Evolutionary conservation across 2,329 filamentous ascomycete species (phyloP).

Genomic region (Ophiostoma perfectum): DNA sequence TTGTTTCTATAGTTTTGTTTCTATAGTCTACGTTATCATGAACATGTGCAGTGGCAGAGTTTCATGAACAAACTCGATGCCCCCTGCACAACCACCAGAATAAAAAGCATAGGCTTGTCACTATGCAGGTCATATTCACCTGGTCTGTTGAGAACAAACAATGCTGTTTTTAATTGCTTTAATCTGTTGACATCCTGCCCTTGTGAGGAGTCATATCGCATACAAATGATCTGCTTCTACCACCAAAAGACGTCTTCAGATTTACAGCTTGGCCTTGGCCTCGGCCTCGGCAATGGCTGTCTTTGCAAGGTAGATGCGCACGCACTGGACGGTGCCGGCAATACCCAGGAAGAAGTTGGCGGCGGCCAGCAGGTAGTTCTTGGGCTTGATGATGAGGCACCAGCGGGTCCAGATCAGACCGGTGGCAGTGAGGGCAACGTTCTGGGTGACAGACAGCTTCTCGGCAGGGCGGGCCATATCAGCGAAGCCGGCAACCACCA

Average conservation of each 20-base stretch:
- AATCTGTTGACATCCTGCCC: neutral
- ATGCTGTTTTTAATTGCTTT: neutral
- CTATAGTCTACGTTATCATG: too few relatives aligned
- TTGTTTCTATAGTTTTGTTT: too few relatives aligned
- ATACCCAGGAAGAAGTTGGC: conserved; percentile 97
- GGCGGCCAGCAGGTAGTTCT: conserved; percentile 87
- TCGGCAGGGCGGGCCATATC: conserved; percentile 89
- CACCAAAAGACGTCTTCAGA: neutral
- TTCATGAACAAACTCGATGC: neutral
- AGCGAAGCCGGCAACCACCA: conserved; percentile 86
- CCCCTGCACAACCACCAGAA: neutral
- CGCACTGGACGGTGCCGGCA: conserved; percentile 77
- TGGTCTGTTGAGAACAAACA: too few relatives aligned
- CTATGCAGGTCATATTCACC: too few relatives aligned
- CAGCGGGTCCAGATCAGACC: conserved; percentile 97
- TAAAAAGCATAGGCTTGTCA: neutral
- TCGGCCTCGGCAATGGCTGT: neutral
- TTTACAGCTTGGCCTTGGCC: neutral
- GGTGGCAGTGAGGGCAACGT: conserved; percentile 81
- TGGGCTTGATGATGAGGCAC: conserved; percentile 95
- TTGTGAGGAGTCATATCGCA: neutral
- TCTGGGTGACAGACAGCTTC: conserved; percentile 89
- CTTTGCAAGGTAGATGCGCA: conserved; percentile 58
- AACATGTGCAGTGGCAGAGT: neutral
- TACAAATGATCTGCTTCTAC: neutral